Conservation (phyloP, 2,329 filamentous ascomycete species). For the Fragosphaeria purpurea region DNA sequence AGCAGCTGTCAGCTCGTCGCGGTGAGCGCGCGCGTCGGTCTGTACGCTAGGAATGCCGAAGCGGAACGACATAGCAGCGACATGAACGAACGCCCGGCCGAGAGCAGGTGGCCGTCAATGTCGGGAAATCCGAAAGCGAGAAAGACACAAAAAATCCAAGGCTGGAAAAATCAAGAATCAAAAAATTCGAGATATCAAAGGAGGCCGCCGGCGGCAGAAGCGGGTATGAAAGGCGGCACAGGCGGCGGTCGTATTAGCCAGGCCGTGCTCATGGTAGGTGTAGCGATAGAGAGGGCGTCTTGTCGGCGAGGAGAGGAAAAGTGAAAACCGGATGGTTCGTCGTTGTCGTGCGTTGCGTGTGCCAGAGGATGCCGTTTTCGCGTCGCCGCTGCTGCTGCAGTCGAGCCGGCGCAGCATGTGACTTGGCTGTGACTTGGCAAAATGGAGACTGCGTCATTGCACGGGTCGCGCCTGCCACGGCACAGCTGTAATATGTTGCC, state of each 20-base stretch:
- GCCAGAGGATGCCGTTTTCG: too few species aligned
- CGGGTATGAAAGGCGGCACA: conserved; percentile 1
- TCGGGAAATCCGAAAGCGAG: background rate
- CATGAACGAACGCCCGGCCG: background rate
- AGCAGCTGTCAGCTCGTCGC: conserved; percentile 4
- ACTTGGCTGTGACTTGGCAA: background rate
- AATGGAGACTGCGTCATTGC: background rate
- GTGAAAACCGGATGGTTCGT: too few species aligned
- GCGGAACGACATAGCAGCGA: conserved; percentile 5
- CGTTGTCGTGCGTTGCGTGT: background rate
- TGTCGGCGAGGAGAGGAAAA: background rate
- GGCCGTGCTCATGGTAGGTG: background rate
- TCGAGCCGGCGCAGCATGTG: background rate
- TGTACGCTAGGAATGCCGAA: conserved; percentile 3
- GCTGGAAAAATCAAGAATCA: background rate
- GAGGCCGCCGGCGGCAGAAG: background rate
- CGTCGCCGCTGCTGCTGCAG: too few species aligned
- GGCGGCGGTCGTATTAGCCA: background rate
- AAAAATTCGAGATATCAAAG: background rate
- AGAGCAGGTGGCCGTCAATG: background rate
- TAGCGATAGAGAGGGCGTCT: background rate
- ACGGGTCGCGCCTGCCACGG: too few species aligned
- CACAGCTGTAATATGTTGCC: too few species aligned
- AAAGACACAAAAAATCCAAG: background rate
- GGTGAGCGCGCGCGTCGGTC: conserved; percentile 1